A percentile compares a stretch with the other conserved stretches of the same genome.
These are phyloP conservation scores for Rhodotorula toruloides DNA, from an alignment of 768 basidiomycete genomes.

Conservation along the genomic window DNA sequence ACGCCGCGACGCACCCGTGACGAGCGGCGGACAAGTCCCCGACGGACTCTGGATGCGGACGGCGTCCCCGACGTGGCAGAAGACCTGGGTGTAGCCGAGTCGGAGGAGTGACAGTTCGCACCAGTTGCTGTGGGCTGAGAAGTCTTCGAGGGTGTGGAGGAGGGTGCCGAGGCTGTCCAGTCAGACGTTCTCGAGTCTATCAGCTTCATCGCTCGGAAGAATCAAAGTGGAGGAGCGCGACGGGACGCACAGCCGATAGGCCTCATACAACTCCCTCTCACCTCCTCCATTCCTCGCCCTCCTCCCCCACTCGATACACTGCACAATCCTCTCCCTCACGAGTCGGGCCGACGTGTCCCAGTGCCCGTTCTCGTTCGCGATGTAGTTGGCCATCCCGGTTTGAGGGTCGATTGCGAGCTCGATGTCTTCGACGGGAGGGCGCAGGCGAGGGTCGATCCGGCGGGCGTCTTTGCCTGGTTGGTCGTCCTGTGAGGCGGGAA, in stretches of 20 bases:
- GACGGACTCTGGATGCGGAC: constrained; percentile 68
- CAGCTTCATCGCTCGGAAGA: too few species aligned
- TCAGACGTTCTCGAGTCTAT: too few species aligned
- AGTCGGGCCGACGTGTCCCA: constrained; percentile 86
- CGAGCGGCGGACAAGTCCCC: constrained; percentile 68
- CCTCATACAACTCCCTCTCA: constrained; percentile 54
- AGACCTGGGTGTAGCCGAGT: constrained; percentile 70
- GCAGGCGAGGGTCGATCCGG: constrained; percentile 66
- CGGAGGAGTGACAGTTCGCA: constrained; percentile 70
- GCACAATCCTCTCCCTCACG: constrained; percentile 65
- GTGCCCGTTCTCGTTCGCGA: constrained; percentile 67
- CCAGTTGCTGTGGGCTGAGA: constrained; percentile 73
- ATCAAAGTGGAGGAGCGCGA: too few species aligned
- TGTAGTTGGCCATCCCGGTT: constrained; percentile 93
- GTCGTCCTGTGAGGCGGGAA: constrained; percentile 11
- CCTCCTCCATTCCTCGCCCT: constrained; percentile 52
- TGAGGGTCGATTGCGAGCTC: constrained; percentile 78
- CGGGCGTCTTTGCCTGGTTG: constrained; percentile 62
- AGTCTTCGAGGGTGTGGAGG: constrained; percentile 60
- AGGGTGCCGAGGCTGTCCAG: constrained; percentile 7
- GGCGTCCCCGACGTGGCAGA: constrained; percentile 77
- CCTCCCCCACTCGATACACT: constrained; percentile 74
- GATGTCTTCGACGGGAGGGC: constrained; percentile 73
- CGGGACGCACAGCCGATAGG: constrained; percentile 67
- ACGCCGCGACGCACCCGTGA: constrained; percentile 61